Conservation (phyloP, 352 stramenopile genomes). For the Paralagenidium karlingii region DNA sequence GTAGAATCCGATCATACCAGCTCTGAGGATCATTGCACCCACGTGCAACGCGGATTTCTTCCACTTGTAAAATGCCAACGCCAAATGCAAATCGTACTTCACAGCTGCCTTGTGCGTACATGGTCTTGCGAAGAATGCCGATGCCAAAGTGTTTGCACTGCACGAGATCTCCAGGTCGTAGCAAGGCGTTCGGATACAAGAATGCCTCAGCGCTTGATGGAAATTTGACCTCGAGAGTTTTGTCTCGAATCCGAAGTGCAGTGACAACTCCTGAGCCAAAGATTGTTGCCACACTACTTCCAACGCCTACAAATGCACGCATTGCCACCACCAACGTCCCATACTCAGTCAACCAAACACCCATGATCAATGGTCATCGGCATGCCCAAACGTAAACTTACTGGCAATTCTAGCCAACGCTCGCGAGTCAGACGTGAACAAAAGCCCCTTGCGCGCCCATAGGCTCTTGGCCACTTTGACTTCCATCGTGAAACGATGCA, state of each 20-base stretch:
- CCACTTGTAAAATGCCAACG: conserved; percentile 36
- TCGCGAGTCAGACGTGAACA: conserved; percentile 18
- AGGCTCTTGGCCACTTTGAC: conserved; percentile 58
- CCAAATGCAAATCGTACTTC: conserved; percentile 54
- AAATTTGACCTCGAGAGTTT: conserved; percentile 50
- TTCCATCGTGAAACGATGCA: conserved; percentile 65
- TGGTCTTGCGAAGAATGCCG: conserved; percentile 47
- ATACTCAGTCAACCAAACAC: conserved; percentile 1
- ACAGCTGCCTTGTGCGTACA: conserved; percentile 42
- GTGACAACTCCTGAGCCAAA: conserved; percentile 52
- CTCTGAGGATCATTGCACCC: conserved; percentile 9
- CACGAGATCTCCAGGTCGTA: conserved; percentile 32
- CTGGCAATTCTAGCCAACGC: conserved; percentile 22
- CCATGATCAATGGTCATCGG: not conserved
- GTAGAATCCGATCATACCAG: conserved; percentile 15
- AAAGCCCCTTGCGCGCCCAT: conserved; percentile 40
- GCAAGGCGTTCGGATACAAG: conserved; percentile 28
- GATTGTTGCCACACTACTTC: conserved; percentile 44
- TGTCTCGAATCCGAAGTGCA: conserved; percentile 33
- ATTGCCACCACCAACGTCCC: conserved; percentile 3
- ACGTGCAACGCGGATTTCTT: conserved; percentile 13
- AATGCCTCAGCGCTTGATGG: conserved; percentile 53
- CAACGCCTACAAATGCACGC: conserved; percentile 16
- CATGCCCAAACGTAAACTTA: conserved; percentile 11
- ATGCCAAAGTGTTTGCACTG: conserved; percentile 32